A percentile compares a stretch with the other conserved stretches of the same genome.
Conservation (phyloP, 2,329 filamentous ascomycete species). For the Lithohypha guttulata region DNA sequence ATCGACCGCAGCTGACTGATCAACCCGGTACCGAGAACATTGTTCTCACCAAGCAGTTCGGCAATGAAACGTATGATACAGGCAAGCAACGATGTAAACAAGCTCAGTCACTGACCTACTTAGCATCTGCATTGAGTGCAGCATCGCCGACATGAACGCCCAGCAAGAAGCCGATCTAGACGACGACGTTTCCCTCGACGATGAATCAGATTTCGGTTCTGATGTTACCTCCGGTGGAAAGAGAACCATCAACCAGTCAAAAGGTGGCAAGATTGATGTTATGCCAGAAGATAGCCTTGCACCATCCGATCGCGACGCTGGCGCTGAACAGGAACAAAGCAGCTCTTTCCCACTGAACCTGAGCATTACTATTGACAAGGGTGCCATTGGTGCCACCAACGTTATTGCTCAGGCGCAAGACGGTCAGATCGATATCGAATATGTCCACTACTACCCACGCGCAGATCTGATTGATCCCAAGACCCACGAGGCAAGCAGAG, state of each 20-base stretch:
- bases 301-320: slow-evolving; percentile 46
- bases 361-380: slow-evolving; percentile 81
- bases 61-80: slow-evolving; percentile 78
- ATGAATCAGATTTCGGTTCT: slow-evolving; percentile 45
- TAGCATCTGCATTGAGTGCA: slow-evolving; percentile 72
- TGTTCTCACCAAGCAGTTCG: slow-evolving; percentile 67
- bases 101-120: no score
- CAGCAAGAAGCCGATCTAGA: slow-evolving; percentile 44
- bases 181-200: slow-evolving; percentile 41
- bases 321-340: slow-evolving; percentile 39
- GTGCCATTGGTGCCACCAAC: slow-evolving; percentile 70
- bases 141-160: slow-evolving; percentile 69
- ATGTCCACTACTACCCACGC: slow-evolving; percentile 78
- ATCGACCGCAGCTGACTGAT: slow-evolving; percentile 52
- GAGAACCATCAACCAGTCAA: slow-evolving; percentile 44
- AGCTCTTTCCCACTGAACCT: slow-evolving; percentile 67
- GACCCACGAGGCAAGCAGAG: slow-evolving; percentile 65
- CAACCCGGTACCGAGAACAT: slow-evolving; percentile 78
- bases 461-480: slow-evolving; percentile 65
- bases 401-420: slow-evolving; percentile 81
- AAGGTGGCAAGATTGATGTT: slow-evolving; percentile 43
- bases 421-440: slow-evolving; percentile 76
- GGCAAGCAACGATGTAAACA: no score
- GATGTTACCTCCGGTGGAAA: slow-evolving; percentile 42
- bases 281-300: slow-evolving; percentile 47